Evolutionary conservation across 805 yeast species (phyloP).

Genomic region (Millerozyma miso): DNA sequence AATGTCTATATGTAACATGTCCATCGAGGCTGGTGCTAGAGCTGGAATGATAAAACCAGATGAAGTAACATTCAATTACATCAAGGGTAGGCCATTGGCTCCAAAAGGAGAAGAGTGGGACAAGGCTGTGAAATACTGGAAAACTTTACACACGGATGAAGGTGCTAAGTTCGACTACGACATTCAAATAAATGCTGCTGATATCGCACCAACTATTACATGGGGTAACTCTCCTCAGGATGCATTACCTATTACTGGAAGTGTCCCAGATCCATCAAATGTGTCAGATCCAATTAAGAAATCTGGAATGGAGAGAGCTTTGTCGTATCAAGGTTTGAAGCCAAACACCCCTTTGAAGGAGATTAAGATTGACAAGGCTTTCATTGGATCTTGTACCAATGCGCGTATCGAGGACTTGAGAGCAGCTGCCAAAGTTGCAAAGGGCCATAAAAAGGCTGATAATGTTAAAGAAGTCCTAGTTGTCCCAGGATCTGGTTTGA

Average conservation of each 20-base stretch:
- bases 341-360: slow-evolving; percentile 77
- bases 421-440: slow-evolving; percentile 89
- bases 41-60: slow-evolving; percentile 99
- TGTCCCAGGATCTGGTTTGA: slow-evolving; percentile 97
- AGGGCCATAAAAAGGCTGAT: slow-evolving; percentile 83
- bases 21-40: slow-evolving; percentile 98
- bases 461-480: slow-evolving; percentile 80
- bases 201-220: slow-evolving; percentile 91
- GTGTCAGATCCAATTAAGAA: slow-evolving; percentile 68
- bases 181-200: slow-evolving; percentile 73
- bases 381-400: slow-evolving; percentile 97
- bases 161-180: slow-evolving; percentile 89
- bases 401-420: slow-evolving; percentile 96
- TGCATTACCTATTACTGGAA: slow-evolving; percentile 88
- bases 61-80: slow-evolving; percentile 78
- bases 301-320: slow-evolving; percentile 86
- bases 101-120: slow-evolving; percentile 95
- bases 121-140: slow-evolving; percentile 90
- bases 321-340: slow-evolving; percentile 84
- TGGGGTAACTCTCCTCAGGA: slow-evolving; percentile 99
- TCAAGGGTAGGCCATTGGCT: slow-evolving; percentile 91
- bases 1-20: slow-evolving; percentile 99
- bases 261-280: slow-evolving; percentile 84
- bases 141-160: slow-evolving; percentile 77
- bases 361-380: slow-evolving; percentile 85